phyloP scores from a whole-genome alignment of 306 rosid genomes.

The Trifolium repens region DNA sequence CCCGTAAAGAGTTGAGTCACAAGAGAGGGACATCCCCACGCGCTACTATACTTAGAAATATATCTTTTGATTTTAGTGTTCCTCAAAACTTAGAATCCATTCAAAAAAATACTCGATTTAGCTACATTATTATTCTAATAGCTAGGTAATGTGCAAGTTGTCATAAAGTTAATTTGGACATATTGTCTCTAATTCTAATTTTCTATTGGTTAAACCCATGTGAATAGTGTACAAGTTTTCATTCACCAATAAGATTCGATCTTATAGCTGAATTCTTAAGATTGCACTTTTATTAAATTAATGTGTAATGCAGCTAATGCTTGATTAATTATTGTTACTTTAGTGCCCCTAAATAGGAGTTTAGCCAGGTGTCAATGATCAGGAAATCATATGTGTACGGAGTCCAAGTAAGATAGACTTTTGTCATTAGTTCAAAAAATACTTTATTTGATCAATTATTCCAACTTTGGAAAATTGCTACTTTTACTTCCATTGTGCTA shows the following conservation, averaged over 20 bases:
- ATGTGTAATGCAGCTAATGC: background rate
- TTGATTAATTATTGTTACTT: constrained; percentile 21
- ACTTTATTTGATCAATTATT: constrained; percentile 23
- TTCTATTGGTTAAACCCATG: constrained; percentile 60
- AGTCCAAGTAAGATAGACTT: constrained; percentile 46
- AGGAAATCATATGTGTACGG: constrained; percentile 53
- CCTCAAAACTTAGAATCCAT: background rate
- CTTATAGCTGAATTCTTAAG: constrained; percentile 25
- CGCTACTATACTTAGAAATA: constrained; percentile 41
- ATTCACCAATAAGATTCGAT: constrained; percentile 72
- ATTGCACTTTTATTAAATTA: constrained; percentile 46
- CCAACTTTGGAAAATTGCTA: constrained; percentile 45
- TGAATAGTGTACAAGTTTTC: constrained; percentile 53
- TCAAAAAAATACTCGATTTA: constrained; percentile 38
- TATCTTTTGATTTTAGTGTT: background rate
- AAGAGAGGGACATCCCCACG: constrained; percentile 41
- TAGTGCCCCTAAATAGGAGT: constrained; percentile 20
- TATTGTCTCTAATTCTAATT: constrained; percentile 46
- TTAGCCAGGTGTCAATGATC: constrained; percentile 82
- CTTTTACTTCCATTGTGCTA: constrained; percentile 44
- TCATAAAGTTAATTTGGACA: constrained; percentile 45
- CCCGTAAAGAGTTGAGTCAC: constrained; percentile 37
- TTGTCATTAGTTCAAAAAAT: background rate
- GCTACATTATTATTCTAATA: constrained; percentile 10
- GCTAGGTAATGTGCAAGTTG: constrained; percentile 27